Evolutionary conservation across 2,329 filamentous ascomycete species (phyloP), one percentile per base, ranked within the genome.

Genomic region (Hymenotorrendiella dingleyae): DNA sequence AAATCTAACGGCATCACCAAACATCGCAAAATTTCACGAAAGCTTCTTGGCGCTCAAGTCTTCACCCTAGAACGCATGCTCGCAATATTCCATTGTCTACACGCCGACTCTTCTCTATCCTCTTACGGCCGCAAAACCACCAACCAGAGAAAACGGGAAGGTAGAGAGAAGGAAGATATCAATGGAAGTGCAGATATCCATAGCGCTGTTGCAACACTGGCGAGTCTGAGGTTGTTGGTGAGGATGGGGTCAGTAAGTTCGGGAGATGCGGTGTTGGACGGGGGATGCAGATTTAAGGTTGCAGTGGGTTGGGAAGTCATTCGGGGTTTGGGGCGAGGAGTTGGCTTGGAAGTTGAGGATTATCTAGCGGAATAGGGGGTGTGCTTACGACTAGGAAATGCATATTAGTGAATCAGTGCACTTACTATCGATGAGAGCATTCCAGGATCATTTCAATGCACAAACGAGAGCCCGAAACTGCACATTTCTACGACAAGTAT

Each of bases 221-320:
- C 80, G 2, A 86, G 82, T 53, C 64, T 93, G 59, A 65, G 84
- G 30, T 59, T 93, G 54, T 63, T 93, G 24, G 71, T 85, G 24
- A 74, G 80, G 30, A 80, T 86, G 2, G 81, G 79, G 6, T 40
- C 27, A 4, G 64, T 43, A 5, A 68, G 12, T 73, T 72, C 12
- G 64, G 69, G 20, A 67, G 85, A 90, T 63, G n/a, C n/a, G n/a
- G 66, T 73, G 20, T 68, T 88, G 56, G 86, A 91, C 59, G 69
- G 78, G 1, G 78, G 78, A 0, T 79, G 77, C 4, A 82, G 84
- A 63, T 93, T 85, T 84, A 78, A 83, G 56, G 82, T 90, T 8
- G 86, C 85, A 53, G 80, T 86, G 44, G 79, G 81, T 1, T 90
- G 84, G 84, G 87, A 93, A 57, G 79, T 84, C 49, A 77, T 86